Evolutionary conservation across 1,284 basidiomycete species (phyloP).

Genomic region (Leccinum pachyderme): DNA sequence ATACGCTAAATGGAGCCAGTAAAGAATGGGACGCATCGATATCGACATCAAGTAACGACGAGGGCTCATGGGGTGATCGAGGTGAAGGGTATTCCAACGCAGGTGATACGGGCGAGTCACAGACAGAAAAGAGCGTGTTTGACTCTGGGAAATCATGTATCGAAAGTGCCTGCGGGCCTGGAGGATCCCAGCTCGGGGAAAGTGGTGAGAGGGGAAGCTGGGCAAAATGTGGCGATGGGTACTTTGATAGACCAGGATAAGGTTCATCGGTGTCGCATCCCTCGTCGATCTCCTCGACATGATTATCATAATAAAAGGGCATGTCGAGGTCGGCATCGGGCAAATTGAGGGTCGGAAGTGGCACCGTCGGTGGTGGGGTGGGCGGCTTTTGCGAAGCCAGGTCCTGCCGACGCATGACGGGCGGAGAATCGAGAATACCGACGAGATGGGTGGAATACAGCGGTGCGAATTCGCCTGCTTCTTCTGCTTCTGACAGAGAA

Average conservation of each 20-base stretch:
- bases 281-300: conserved; percentile 16
- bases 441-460: conserved; percentile 22
- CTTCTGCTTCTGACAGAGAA: conserved; percentile 31
- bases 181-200: conserved; percentile 34
- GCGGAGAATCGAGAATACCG: conserved; percentile 36
- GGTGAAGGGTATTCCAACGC: conserved; percentile 18
- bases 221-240: conserved; percentile 17
- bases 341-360: conserved; percentile 35
- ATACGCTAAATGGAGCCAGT: conserved; percentile 21
- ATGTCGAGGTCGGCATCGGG: conserved; percentile 32
- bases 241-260: conserved; percentile 9
- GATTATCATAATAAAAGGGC: conserved; percentile 10
- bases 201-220: conserved; percentile 36
- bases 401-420: conserved; percentile 32
- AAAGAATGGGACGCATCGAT: conserved; percentile 17
- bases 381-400: conserved; percentile 32
- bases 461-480: conserved; percentile 15
- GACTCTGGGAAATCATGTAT: conserved; percentile 20
- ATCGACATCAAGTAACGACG: conserved; percentile 29
- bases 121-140: conserved; percentile 23
- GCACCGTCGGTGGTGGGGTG: conserved; percentile 45
- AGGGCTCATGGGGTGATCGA: conserved; percentile 15
- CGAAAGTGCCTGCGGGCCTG: conserved; percentile 12
- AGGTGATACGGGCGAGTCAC: conserved; percentile 7
- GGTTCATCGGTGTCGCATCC: conserved; percentile 24